phyloP scores from a whole-genome alignment of 1,284 basidiomycete genomes.

The Hortiboletus rubellus region DNA sequence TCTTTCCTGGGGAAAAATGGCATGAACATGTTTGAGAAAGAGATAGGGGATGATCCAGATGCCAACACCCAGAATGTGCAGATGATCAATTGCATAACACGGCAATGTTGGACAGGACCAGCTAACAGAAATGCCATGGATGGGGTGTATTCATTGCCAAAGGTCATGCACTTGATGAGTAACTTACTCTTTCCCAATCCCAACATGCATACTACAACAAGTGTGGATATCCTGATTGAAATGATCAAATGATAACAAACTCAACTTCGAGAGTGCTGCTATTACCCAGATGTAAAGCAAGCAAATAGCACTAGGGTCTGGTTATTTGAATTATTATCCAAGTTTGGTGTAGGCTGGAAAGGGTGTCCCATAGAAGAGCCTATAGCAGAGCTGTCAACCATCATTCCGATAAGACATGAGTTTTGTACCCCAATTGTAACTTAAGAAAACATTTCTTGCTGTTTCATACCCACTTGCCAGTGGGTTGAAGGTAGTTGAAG shows the following conservation, averaged over 20 bases:
- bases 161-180: not conserved
- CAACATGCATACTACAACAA: conserved; percentile 23
- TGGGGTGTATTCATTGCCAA: not conserved
- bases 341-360: conserved; percentile 25
- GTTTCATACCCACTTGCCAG: conserved; percentile 24
- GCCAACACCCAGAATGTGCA: conserved; percentile 24
- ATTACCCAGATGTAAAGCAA: conserved; percentile 31
- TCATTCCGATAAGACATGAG: not conserved
- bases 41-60: conserved; percentile 29
- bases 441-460: conserved; percentile 21
- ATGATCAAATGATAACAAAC: conserved; percentile 5
- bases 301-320: conserved; percentile 21
- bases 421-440: conserved; percentile 25
- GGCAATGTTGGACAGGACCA: conserved; percentile 26
- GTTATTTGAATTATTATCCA: conserved; percentile 17
- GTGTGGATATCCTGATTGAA: conserved; percentile 16
- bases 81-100: conserved; percentile 13
- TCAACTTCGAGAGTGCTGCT: not conserved
- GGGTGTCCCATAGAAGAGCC: conserved; percentile 31
- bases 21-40: conserved; percentile 36
- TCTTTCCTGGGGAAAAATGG: conserved; percentile 22
- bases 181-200: conserved; percentile 23
- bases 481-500: conserved; percentile 29
- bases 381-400: conserved; percentile 10
- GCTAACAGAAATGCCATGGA: conserved; percentile 8